These are phyloP conservation scores for Dentipellis sp. DNA, from an alignment of 768 basidiomycete species.

Conservation along the genomic window DNA sequence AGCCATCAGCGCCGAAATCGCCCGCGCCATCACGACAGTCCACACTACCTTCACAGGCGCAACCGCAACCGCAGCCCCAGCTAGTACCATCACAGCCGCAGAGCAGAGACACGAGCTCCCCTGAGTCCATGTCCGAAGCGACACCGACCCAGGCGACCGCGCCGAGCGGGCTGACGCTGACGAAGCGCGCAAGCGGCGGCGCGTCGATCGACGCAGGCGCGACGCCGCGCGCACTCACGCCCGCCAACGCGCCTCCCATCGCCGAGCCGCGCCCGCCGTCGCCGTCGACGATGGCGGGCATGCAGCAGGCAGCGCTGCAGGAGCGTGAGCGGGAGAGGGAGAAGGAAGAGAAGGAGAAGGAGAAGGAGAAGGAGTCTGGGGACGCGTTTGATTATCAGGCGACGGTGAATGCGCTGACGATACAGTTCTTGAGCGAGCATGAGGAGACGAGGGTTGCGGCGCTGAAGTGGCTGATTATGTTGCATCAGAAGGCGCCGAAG, in stretches of 20 bases:
- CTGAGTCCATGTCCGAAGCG: conserved; percentile 33
- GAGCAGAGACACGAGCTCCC: conserved; percentile 34
- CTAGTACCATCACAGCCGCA: neutral
- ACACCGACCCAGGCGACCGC: conserved; percentile 17
- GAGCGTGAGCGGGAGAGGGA: neutral
- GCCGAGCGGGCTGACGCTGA: conserved; percentile 15
- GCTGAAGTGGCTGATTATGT: conserved; percentile 96
- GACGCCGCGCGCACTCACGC: too few relatives aligned
- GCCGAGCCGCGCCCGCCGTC: neutral
- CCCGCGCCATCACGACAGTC: conserved; percentile 41
- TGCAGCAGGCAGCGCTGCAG: neutral
- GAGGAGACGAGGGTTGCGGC: conserved; percentile 95
- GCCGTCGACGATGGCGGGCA: conserved; percentile 2
- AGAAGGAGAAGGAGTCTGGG: conserved; percentile 11
- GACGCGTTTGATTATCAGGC: conserved; percentile 88
- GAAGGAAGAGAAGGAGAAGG: neutral
- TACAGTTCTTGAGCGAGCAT: conserved; percentile 93
- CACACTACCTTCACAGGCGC: conserved; percentile 24
- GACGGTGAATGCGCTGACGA: conserved; percentile 85
- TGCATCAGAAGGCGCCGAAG: conserved; percentile 95
- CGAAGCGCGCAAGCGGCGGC: conserved; percentile 11
- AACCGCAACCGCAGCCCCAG: neutral
- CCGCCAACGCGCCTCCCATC: too few relatives aligned
- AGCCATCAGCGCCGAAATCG: conserved; percentile 28
- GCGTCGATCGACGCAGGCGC: too few relatives aligned